A percentile compares a stretch with the other conserved stretches of the same genome.
These are phyloP conservation scores for Euphorbia celastroides DNA, from an alignment of 441 rosid species.

Conservation along the genomic window DNA sequence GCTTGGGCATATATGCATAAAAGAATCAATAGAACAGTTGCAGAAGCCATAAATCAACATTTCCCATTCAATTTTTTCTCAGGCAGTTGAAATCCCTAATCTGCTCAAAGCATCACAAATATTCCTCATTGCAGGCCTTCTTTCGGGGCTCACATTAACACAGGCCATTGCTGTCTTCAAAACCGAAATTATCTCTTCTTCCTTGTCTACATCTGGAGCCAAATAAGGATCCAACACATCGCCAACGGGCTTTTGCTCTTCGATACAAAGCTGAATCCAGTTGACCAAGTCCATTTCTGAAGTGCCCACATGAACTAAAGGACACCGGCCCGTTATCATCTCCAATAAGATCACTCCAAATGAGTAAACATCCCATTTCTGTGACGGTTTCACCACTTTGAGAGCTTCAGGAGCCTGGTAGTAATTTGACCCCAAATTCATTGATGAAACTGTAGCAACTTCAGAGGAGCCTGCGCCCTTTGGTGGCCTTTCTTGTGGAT, in stretches of 20 bases:
- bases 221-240: conserved; percentile 83
- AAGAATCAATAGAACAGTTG: conserved; percentile 7
- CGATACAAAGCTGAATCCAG: conserved; percentile 87
- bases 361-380: conserved; percentile 97
- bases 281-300: conserved; percentile 67
- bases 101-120: conserved; percentile 58
- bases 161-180: conserved; percentile 82
- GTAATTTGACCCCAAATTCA: conserved; percentile 44
- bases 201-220: conserved; percentile 59
- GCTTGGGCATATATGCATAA: conserved; percentile 6
- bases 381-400: conserved; percentile 82
- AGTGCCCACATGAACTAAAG: conserved; percentile 50
- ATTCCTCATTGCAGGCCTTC: conserved; percentile 84
- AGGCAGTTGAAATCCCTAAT: conserved; percentile 32
- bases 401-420: conserved; percentile 92
- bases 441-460: conserved; percentile 41
- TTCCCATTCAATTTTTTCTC: conserved; percentile 21
- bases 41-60: conserved; percentile 5
- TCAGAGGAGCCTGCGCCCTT: conserved; percentile 56
- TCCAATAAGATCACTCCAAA: conserved; percentile 85
- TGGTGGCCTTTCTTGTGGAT: conserved; percentile 56
- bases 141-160: conserved; percentile 63
- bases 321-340: conserved; percentile 64
- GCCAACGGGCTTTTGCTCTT: conserved; percentile 71
- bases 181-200: conserved; percentile 79